Base-by-base conservation (phyloP, 169 alveolate species). In the Plasmodium billcollinsi region DNA sequence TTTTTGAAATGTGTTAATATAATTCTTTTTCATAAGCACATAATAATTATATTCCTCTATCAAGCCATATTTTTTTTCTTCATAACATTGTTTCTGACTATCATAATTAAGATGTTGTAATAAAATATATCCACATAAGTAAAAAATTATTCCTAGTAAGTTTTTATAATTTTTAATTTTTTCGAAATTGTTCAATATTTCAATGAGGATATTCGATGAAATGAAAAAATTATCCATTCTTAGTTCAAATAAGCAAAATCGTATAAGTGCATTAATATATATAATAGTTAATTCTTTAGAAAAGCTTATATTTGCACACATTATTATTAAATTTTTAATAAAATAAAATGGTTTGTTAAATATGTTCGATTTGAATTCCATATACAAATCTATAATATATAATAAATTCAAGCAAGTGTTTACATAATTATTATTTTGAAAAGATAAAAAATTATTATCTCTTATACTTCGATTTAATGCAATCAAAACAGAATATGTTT, bases 231-330 rank as follows among this genome's bases (percentile, higher is more conserved):
- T 78, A 21, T 78, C 24, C 88, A 88, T 80, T 56, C 90, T 45
- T 14, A 76, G 21, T 88, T 88, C 88, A 58, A 88, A 88, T 8
- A 88, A 72, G n/a, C 90, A 70, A 49, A 88, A 39, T 49, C 90
- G 50, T 24, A 88, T 70, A 29, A 70, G 70, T 18, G 88, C 18
- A 20, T 88, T 65, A 21, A 88, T 59, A 65, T 78, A 78, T 39
- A 88, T 14, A 20, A 78, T 54, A 8, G 72, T 62, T 2, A 88
- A 21, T 4, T 78, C 18, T 9, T 61, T 88, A 6, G 88, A 69
- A 21, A 73, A 78, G 18, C 93, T 76, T 12, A 88, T 74, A 52
- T 73, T 61, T 73, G 86, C 83, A 50, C 90, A 88, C 12, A 75
- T 73, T 14, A 88, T 63, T 2, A 88, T 78, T 61, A 88, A 56